These are phyloP conservation scores for Penicillium manginii DNA, from an alignment of 495 filamentous ascomycete species.

Conservation along the genomic window DNA sequence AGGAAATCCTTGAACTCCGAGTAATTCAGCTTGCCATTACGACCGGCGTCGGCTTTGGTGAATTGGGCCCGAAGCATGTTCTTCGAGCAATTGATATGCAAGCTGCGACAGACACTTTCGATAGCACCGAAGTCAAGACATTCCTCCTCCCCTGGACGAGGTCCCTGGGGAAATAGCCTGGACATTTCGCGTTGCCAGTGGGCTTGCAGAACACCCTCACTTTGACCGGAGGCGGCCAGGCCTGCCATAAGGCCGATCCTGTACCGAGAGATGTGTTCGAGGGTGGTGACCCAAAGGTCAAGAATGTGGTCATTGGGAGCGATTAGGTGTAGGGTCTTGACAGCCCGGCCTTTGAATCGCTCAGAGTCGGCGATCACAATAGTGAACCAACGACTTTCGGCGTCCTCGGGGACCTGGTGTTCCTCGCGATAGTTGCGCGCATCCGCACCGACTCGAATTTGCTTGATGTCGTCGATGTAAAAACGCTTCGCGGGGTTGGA, in stretches of 20 bases:
- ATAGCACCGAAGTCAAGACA: constrained; percentile 75
- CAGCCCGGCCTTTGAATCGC: constrained; percentile 65
- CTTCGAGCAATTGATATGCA: constrained; percentile 86
- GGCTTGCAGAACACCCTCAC: constrained; percentile 75
- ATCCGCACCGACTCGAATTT: constrained; percentile 83
- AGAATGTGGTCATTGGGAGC: constrained; percentile 70
- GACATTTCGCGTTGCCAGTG: constrained; percentile 91
- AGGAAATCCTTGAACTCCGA: constrained; percentile 82
- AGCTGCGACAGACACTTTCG: constrained; percentile 77
- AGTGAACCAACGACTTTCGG: constrained; percentile 79
- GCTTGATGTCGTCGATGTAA: constrained; percentile 92
- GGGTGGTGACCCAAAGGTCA: constrained; percentile 76
- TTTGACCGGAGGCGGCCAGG: constrained; percentile 69
- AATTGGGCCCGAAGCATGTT: constrained; percentile 77
- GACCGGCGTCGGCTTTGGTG: constrained; percentile 65
- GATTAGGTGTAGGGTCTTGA: constrained; percentile 83
- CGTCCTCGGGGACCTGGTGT: constrained; percentile 64
- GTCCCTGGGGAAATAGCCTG: constrained; percentile 59
- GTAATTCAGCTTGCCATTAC: constrained; percentile 68
- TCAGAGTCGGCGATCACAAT: constrained; percentile 77
- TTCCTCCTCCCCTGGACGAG: constrained; percentile 63
- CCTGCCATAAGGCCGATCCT: constrained; percentile 88
- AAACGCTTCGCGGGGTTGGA: constrained; percentile 78
- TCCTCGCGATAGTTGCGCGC: constrained; percentile 89
- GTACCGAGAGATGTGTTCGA: constrained; percentile 78